Evolutionary conservation across 345 rosid species (phyloP).

Genomic region (Populus nigra): DNA sequence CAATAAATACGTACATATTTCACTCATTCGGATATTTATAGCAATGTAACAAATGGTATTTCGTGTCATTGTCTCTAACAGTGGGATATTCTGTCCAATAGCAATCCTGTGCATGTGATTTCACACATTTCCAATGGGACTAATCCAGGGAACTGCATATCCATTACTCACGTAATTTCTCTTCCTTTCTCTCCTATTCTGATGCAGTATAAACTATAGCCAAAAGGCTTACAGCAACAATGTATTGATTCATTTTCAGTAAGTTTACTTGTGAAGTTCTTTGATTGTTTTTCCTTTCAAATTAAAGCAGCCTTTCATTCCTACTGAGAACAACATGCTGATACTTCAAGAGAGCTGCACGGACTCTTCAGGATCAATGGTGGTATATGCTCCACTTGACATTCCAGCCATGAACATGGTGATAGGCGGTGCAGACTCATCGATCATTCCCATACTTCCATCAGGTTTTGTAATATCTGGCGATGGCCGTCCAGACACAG

Average conservation of each 20-base stretch:
- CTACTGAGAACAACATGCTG: conserved; percentile 32
- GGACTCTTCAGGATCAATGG: conserved; percentile 44
- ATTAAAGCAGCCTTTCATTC: conserved; percentile 27
- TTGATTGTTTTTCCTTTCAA: neutral
- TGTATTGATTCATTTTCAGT: neutral
- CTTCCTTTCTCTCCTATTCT: neutral
- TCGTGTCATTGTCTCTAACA: conserved; percentile 18
- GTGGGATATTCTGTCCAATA: conserved; percentile 71
- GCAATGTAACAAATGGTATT: too few species aligned
- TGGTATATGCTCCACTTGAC: conserved; percentile 63
- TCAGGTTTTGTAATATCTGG: conserved; percentile 65
- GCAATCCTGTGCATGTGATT: conserved; percentile 42
- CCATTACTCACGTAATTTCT: conserved; percentile 44
- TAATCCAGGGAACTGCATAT: conserved; percentile 45
- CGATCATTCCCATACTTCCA: conserved; percentile 52
- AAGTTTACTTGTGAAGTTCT: neutral
- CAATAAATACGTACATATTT: neutral
- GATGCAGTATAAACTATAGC: neutral
- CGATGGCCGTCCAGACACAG: conserved; percentile 31
- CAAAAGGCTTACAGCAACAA: neutral
- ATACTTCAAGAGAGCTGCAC: conserved; percentile 61
- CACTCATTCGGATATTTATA: too few species aligned
- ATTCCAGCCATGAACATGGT: conserved; percentile 29
- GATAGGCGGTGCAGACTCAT: conserved; percentile 34
- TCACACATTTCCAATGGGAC: conserved; percentile 42